Evolutionary conservation across 257 asterid species (phyloP), one percentile per base, ranked within the genome.

Genomic region (Scutellaria galericulata): DNA sequence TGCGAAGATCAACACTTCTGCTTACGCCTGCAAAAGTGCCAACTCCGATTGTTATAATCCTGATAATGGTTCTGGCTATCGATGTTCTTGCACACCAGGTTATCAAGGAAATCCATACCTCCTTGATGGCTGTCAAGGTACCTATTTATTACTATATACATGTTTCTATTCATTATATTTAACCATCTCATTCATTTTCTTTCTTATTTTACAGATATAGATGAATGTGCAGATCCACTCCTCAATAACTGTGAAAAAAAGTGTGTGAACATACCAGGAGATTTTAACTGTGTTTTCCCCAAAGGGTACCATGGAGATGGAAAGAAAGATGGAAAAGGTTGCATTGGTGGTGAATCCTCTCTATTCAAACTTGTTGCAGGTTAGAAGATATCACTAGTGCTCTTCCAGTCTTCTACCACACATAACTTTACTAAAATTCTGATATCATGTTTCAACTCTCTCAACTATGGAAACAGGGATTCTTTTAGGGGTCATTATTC

Each of bases 41-140:
- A 24, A 77, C 42, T 73, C 83, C 0, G 6, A 0, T 15, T 85
- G 89, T 15, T 60, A 57, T n/a, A 11, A 52, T 8, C 62, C 67
- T 13, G 65, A 15, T 0, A 65, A 66, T 58, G 66, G 78, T 22
- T 7, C 7, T 6, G 88, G 89, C 1, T 86, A 86, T 68, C 78
- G 86, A 0, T 86, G 92, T 75, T 44, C 5, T 7, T 87, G 89
- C 60, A 0, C 0, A 1, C 9, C 35, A 3, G 89, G 89, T 6
- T 84, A 70, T 59, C 65, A 60, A 45, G 91, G 91, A 53, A 82
- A 86, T 71, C 89, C 91, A 0, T 82, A 84, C 27, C 73, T 82
- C 1, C 0, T 5, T 18, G 46, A 50, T 40, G 89, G 82, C 9
- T 86, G 85, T 54, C 47, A 15, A 78, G 89, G 89, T 82, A 20